These are phyloP conservation scores for Trypanosoma grayi DNA, from an alignment of 208 protist species.

Conservation along the genomic window DNA sequence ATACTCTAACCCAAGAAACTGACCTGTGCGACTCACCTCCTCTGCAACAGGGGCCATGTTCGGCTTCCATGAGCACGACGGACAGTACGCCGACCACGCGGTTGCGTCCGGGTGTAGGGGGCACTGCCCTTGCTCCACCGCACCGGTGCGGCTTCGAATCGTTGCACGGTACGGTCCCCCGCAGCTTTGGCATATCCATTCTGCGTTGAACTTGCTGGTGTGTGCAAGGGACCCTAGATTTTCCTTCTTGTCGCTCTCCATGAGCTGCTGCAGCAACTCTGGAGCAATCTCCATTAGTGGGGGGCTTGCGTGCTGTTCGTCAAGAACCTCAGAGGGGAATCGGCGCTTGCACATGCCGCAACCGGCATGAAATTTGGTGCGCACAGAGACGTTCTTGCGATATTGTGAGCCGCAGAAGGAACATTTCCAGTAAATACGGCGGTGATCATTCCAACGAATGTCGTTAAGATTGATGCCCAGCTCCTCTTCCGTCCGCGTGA, in stretches of 20 bases:
- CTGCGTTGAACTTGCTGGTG: conserved; percentile 72
- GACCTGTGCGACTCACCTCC: conserved; percentile 34
- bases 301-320: conserved; percentile 36
- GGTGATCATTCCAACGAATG: conserved; percentile 85
- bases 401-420: conserved; percentile 73
- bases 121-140: conserved; percentile 59
- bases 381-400: conserved; percentile 79
- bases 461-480: conserved; percentile 65
- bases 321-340: conserved; percentile 72
- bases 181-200: conserved; percentile 73
- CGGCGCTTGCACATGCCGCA: conserved; percentile 72
- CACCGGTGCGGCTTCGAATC: conserved; percentile 72
- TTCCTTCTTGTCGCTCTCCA: conserved; percentile 38
- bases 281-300: conserved; percentile 33
- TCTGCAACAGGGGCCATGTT: conserved; percentile 50
- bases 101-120: conserved; percentile 51
- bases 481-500: conserved; percentile 77
- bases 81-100: conserved; percentile 59
- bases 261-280: conserved; percentile 45
- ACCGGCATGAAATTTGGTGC: conserved; percentile 78
- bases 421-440: conserved; percentile 83
- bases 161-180: conserved; percentile 55
- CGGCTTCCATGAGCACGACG: conserved; percentile 55
- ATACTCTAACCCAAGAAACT: conserved; percentile 62
- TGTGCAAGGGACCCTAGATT: conserved; percentile 51